Evolutionary conservation across 768 basidiomycete species (phyloP).

Genomic region (Termitomyces sp.): DNA sequence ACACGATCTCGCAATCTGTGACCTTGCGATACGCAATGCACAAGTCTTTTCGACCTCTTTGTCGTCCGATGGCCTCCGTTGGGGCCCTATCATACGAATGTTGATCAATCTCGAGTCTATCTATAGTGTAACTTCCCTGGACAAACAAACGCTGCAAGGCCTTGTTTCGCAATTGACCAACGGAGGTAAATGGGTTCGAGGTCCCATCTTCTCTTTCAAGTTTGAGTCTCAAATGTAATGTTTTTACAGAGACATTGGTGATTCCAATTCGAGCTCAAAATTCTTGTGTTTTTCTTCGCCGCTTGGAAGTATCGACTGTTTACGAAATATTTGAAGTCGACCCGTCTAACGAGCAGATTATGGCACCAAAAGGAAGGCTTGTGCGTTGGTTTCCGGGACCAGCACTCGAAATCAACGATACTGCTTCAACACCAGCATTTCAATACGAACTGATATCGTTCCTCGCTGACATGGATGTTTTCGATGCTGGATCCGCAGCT

Average conservation of each 20-base stretch:
- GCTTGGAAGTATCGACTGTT: constrained; percentile 18
- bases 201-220: background rate
- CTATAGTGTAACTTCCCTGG: background rate
- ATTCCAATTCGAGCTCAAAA: constrained; percentile 42
- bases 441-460: constrained; percentile 31
- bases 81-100: constrained; percentile 28
- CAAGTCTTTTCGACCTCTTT: constrained; percentile 11
- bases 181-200: constrained; percentile 11
- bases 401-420: constrained; percentile 30
- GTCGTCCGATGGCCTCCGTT: constrained; percentile 14
- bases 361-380: constrained; percentile 35
- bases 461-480: constrained; percentile 30
- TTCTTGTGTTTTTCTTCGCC: constrained; percentile 37
- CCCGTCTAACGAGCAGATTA: constrained; percentile 27
- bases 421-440: constrained; percentile 22
- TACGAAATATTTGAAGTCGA: constrained; percentile 46
- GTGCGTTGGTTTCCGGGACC: constrained; percentile 41
- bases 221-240: background rate
- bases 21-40: constrained; percentile 14
- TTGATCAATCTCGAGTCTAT: constrained; percentile 17
- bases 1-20: constrained; percentile 22
- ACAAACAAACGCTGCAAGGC: constrained; percentile 4
- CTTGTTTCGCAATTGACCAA: constrained; percentile 16
- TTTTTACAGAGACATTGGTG: constrained; percentile 27
- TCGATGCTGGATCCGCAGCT: constrained; percentile 27